These are phyloP conservation scores for Russula sp. DNA, from an alignment of 768 basidiomycete genomes.

Conservation along the genomic window DNA sequence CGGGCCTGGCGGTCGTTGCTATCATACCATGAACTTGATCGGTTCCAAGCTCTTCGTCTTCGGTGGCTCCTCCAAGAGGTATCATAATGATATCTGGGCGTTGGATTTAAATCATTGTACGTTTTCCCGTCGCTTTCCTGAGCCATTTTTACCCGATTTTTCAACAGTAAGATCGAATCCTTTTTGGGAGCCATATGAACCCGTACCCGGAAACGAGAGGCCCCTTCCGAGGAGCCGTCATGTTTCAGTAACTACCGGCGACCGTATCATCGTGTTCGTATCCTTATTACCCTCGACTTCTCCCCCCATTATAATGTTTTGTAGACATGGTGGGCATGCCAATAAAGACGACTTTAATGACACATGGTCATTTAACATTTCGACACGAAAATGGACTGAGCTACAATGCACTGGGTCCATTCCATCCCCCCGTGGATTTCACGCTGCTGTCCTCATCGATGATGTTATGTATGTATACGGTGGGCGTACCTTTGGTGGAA, in stretches of 20 bases:
- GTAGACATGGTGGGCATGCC: constrained; percentile 82
- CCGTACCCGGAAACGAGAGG: constrained; percentile 50
- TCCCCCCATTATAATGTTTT: too few species aligned
- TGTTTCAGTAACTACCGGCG: constrained; percentile 37
- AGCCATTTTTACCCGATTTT: constrained; percentile 16
- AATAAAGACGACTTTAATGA: constrained; percentile 99
- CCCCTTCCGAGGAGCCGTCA: constrained; percentile 89
- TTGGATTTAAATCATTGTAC: constrained; percentile 93
- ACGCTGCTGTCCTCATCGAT: constrained; percentile 92
- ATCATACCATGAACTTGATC: constrained; percentile 90
- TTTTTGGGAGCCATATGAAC: constrained; percentile 77
- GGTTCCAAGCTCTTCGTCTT: constrained; percentile 92
- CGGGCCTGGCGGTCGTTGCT: constrained; percentile 85
- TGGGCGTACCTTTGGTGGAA: constrained; percentile 95
- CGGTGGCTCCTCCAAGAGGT: constrained; percentile 90
- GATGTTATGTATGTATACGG: constrained; percentile 98
- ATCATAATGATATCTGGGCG: constrained; percentile 91
- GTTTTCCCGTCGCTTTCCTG: constrained; percentile 35
- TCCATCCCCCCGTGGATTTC: constrained; percentile 91
- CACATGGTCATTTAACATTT: constrained; percentile 91
- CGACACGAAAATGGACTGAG: constrained; percentile 81
- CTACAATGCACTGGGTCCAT: constrained; percentile 95
- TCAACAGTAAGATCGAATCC: constrained; percentile 71
- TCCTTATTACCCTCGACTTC: too few species aligned
- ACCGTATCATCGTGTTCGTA: too few species aligned